Evolutionary conservation across 768 basidiomycete species (phyloP), one percentile per base, ranked within the genome.

Genomic region (Boletus patriciae): DNA sequence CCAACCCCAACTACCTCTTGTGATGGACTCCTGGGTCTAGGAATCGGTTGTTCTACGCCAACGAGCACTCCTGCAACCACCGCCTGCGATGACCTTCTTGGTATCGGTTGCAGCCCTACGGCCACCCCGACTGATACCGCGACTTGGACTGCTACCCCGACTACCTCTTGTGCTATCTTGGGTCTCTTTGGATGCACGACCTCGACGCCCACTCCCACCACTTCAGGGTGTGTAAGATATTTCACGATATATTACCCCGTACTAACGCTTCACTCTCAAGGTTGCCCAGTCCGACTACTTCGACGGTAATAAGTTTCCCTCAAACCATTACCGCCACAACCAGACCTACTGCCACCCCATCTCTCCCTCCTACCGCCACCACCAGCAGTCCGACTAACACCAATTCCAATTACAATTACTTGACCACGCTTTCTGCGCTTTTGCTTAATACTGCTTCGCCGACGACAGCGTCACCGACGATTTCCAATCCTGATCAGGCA

Each of bases 401-500:
- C 57, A 73, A 54, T 54, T 71, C 59, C 36, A 71, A 58, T 62
- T 77, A 51, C 60, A 68, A 54, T 67, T 78, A 63, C 71, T 65
- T 58, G 73, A 63, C 69, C 41, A 67, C 78, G 4, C 34, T 68
- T 43, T 57, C 70, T 13, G 66, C 74, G 5, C 73, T 79, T 29
- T 62, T 80, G 43, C 43, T 70, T 27, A 62, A 68, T 46, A 52
- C 65, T 36, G 41, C 62, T 7, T 15, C 61, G 9, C 40, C 71
- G 6, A 61, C 70, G 12, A 23, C 63, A n/a, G n/a, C n/a, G 8
- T 52, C 70, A 8, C 27, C 43, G 8, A 70, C 77, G 25, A 12
- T 50, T 10, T 72, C 72, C 18, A 57, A 78, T 60, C 77, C 81
- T 19, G 81, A 83, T 52, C 72, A 71, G 6, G 42, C 66, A 2